Evolutionary conservation across 2,329 filamentous ascomycete genomes (phyloP).

Genomic region (Didymella sp.): DNA sequence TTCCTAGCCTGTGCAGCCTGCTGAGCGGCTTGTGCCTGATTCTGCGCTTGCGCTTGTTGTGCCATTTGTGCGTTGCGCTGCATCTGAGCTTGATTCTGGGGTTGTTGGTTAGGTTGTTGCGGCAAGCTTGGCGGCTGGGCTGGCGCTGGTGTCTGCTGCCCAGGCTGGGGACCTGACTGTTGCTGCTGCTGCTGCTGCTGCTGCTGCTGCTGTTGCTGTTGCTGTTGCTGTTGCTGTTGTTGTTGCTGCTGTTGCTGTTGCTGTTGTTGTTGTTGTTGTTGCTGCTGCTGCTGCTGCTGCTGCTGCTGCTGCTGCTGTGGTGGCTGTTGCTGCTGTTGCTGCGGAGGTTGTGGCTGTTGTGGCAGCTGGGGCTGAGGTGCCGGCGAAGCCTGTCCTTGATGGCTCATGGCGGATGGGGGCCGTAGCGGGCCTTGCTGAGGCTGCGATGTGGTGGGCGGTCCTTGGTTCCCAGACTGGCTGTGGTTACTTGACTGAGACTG

Average conservation of each 20-base stretch:
- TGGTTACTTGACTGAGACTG: conserved; percentile 59
- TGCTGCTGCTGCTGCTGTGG: conserved; percentile 52
- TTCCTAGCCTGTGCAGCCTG: conserved; percentile 28
- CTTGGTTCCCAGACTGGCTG: conserved; percentile 52
- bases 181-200: conserved; percentile 48
- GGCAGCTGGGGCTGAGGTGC: conserved; percentile 47
- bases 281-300: conserved; percentile 39
- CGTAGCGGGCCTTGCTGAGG: conserved; percentile 49
- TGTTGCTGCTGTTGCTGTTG: conserved; percentile 46
- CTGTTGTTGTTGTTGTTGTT: conserved; percentile 51
- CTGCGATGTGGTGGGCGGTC: conserved; percentile 45
- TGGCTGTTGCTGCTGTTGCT: conserved; percentile 48
- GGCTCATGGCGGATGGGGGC: conserved; percentile 49
- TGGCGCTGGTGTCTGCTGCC: conserved; percentile 52
- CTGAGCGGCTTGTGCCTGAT: conserved; percentile 27
- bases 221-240: conserved; percentile 50
- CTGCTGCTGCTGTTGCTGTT: conserved; percentile 49
- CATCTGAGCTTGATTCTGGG: conserved; percentile 46
- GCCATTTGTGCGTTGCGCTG: conserved; percentile 27
- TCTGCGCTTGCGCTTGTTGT: conserved; percentile 34
- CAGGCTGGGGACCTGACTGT: conserved; percentile 52
- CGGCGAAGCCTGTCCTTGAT: conserved; percentile 51
- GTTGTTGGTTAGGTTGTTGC: conserved; percentile 43
- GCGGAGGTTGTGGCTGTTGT: conserved; percentile 49
- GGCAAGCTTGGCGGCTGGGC: conserved; percentile 46